Conservation (phyloP, 345 rosid species). For the Melaleuca quinquenervia region DNA sequence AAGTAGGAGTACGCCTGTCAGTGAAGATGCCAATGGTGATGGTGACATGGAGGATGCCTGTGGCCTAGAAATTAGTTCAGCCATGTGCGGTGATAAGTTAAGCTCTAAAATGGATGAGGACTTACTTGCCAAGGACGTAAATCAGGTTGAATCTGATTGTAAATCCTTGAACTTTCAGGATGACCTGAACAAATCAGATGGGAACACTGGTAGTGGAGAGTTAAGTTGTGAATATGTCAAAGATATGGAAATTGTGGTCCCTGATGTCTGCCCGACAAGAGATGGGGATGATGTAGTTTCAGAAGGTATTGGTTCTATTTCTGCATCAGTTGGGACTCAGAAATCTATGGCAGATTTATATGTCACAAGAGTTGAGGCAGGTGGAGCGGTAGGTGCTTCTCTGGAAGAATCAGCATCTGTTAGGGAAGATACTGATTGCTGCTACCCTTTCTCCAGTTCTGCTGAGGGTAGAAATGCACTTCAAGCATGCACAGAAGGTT, state of each 20-base stretch:
- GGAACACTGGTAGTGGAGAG: not conserved
- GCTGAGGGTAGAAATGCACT: not conserved
- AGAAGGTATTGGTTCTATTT: conserved; percentile 13
- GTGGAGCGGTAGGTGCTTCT: conserved; percentile 5
- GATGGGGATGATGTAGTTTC: conserved; percentile 2
- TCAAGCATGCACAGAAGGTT: not conserved
- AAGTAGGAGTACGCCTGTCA: conserved; percentile 22
- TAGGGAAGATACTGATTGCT: conserved; percentile 10
- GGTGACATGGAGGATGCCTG: conserved; percentile 72
- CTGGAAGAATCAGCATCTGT: conserved; percentile 9
- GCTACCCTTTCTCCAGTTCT: not conserved
- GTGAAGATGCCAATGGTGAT: conserved; percentile 59
- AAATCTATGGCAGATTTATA: conserved; percentile 16
- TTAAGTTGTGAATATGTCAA: not conserved
- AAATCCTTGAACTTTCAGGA: not conserved
- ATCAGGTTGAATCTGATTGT: conserved; percentile 14
- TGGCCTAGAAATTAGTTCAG: conserved; percentile 41
- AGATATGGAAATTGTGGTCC: conserved; percentile 13
- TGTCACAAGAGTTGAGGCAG: conserved; percentile 10
- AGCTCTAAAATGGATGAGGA: conserved; percentile 27
- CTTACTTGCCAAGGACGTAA: conserved; percentile 5
- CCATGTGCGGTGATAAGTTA: conserved; percentile 25
- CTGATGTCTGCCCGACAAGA: conserved; percentile 15
- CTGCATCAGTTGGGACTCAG: conserved; percentile 10
- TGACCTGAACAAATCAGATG: not conserved